phyloP scores from a whole-genome alignment of 2,329 filamentous ascomycete genomes.

The Ophiostoma sp. region DNA sequence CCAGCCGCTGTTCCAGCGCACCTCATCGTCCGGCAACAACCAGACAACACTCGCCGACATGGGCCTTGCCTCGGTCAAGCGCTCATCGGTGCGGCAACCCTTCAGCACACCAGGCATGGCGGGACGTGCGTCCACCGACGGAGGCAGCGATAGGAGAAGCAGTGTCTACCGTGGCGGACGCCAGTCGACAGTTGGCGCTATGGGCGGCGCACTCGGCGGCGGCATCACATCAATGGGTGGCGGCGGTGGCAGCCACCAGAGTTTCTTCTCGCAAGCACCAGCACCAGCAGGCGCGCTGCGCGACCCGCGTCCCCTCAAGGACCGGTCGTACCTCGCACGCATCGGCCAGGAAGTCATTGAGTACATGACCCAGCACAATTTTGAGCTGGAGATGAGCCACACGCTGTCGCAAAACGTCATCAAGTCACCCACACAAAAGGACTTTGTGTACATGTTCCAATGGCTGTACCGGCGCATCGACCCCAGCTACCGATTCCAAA shows the following conservation, averaged over 20 bases:
- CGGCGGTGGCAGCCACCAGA: slow-evolving; percentile 65
- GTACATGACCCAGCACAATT: slow-evolving; percentile 89
- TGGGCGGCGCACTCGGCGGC: slow-evolving; percentile 67
- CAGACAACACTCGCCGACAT: slow-evolving; percentile 56
- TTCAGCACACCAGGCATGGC: slow-evolving; percentile 58
- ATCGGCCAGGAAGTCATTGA: slow-evolving; percentile 90
- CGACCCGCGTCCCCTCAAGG: slow-evolving; percentile 83
- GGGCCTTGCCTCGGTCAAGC: slow-evolving; percentile 80
- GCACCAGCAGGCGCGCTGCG: slow-evolving; percentile 77
- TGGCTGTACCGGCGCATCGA: slow-evolving; percentile 97
- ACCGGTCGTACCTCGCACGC: slow-evolving; percentile 74
- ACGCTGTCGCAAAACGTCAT: slow-evolving; percentile 86
- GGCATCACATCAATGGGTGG: slow-evolving; percentile 23
- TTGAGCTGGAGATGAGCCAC: slow-evolving; percentile 97
- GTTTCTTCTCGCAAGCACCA: slow-evolving; percentile 89
- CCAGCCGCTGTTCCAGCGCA: slow-evolving; percentile 83
- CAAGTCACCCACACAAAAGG: slow-evolving; percentile 94
- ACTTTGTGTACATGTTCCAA: slow-evolving; percentile 97
- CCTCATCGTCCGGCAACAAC: slow-evolving; percentile 74
- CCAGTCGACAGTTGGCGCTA: slow-evolving; percentile 66
- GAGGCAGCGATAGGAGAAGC: slow-evolving; percentile 63
- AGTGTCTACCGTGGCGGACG: slow-evolving; percentile 71
- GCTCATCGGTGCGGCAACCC: slow-evolving; percentile 76
- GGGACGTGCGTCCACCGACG: slow-evolving; percentile 50
- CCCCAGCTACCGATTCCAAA: slow-evolving; percentile 88